Percentiles rank a stretch among this genome's conserved stretches.
These are phyloP conservation scores for Colletotrichum gigasporum DNA, from an alignment of 2,329 filamentous ascomycete genomes.

Conservation along the genomic window DNA sequence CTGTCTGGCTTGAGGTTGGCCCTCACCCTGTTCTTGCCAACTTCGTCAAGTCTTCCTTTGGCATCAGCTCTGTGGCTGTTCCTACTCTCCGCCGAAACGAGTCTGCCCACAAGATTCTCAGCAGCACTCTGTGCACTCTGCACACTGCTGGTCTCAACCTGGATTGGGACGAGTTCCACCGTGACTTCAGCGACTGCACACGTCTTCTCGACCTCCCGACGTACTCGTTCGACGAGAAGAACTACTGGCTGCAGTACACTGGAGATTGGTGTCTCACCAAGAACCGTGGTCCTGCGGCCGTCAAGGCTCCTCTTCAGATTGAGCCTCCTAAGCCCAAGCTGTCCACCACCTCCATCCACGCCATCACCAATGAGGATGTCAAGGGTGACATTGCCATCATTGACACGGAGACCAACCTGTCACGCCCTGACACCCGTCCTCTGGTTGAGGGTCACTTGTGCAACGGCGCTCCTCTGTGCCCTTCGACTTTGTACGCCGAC, in stretches of 20 bases:
- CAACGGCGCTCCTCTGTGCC: conserved; percentile 72
- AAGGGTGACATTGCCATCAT: conserved; percentile 67
- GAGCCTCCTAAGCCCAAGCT: conserved; percentile 63
- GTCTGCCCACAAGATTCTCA: conserved; percentile 71
- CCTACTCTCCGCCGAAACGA: conserved; percentile 72
- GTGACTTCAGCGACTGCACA: conserved; percentile 51
- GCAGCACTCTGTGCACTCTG: conserved; percentile 64
- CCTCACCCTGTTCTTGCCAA: conserved; percentile 74
- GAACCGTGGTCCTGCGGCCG: conserved; percentile 61
- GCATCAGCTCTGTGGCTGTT: conserved; percentile 58
- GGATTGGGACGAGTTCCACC: conserved; percentile 77
- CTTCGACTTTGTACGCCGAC: conserved; percentile 67
- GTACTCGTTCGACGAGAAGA: conserved; percentile 79
- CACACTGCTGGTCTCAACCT: conserved; percentile 70
- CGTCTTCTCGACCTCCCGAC: conserved; percentile 70
- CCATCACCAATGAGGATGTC: conserved; percentile 69
- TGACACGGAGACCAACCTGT: conserved; percentile 73
- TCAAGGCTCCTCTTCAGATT: conserved; percentile 40
- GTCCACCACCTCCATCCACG: conserved; percentile 73
- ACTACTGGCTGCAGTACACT: conserved; percentile 71
- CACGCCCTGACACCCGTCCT: conserved; percentile 67
- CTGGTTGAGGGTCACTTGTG: conserved; percentile 73
- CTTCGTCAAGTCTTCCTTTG: conserved; percentile 70
- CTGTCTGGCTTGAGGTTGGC: conserved; percentile 75
- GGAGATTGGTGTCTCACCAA: conserved; percentile 80